phyloP scores from a whole-genome alignment of 2,329 filamentous ascomycete genomes.

The Xylaria arbuscula region DNA sequence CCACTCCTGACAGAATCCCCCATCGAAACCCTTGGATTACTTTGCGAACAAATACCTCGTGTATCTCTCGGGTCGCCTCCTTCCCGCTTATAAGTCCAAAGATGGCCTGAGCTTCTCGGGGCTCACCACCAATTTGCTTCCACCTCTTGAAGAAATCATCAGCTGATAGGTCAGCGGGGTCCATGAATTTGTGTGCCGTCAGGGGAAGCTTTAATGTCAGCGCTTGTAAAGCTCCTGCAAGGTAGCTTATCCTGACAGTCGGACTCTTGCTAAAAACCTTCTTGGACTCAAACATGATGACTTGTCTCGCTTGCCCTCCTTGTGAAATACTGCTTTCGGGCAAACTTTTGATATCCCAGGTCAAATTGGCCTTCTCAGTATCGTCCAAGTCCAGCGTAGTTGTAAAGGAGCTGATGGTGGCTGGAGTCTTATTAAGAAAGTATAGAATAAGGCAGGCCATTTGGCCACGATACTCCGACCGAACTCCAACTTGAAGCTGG shows the following conservation, averaged over 20 bases:
- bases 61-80: conserved; percentile 72
- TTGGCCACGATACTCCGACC: conserved; percentile 94
- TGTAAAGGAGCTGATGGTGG: conserved; percentile 88
- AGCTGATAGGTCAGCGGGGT: conserved; percentile 82
- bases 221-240: conserved; percentile 92
- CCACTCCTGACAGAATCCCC: conserved; percentile 85
- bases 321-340: conserved; percentile 84
- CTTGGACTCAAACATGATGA: conserved; percentile 92
- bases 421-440: conserved; percentile 92
- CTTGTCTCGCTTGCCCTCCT: conserved; percentile 86
- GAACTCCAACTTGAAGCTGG: conserved; percentile 90
- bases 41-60: conserved; percentile 74
- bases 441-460: conserved; percentile 96
- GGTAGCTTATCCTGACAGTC: conserved; percentile 92
- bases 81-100: conserved; percentile 73
- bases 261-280: conserved; percentile 84
- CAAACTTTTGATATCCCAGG: conserved; percentile 87
- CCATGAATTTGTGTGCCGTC: conserved; percentile 95
- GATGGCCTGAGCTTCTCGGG: conserved; percentile 88
- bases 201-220: conserved; percentile 92
- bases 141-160: conserved; percentile 99
- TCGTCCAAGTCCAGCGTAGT: conserved; percentile 89
- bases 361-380: conserved; percentile 72
- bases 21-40: conserved; percentile 88
- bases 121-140: conserved; percentile 94